phyloP scores from a whole-genome alignment of 2,329 filamentous ascomycete species.

The Trichoderma cornu-damae region DNA sequence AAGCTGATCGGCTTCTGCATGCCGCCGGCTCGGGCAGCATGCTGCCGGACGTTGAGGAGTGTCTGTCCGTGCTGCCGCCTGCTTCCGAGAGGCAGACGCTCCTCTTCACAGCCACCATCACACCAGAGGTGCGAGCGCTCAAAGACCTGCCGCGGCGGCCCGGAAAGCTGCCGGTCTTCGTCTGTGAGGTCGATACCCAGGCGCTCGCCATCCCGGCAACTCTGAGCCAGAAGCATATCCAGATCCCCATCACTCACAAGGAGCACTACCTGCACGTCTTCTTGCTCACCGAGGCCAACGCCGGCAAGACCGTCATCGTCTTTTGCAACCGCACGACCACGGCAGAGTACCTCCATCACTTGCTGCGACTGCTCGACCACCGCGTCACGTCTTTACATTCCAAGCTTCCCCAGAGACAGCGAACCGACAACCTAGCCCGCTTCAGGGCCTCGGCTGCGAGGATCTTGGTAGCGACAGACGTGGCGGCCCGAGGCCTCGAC shows the following conservation, averaged over 20 bases:
- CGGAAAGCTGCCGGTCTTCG: constrained; percentile 71
- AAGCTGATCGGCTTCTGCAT: constrained; percentile 84
- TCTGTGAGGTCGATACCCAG: constrained; percentile 80
- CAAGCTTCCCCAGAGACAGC: constrained; percentile 74
- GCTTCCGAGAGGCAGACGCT: constrained; percentile 80
- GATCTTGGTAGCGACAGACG: constrained; percentile 90
- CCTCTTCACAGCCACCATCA: constrained; percentile 93
- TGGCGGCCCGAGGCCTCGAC: constrained; percentile 89
- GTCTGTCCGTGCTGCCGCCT: constrained; percentile 73
- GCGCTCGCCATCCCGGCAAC: constrained; percentile 72
- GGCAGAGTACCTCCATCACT: constrained; percentile 81
- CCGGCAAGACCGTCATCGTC: constrained; percentile 74
- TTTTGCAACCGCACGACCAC: constrained; percentile 92
- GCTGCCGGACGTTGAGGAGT: constrained; percentile 90
- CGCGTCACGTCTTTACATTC: constrained; percentile 90
- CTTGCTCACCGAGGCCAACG: constrained; percentile 71
- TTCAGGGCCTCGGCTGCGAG: constrained; percentile 87
- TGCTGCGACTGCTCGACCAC: constrained; percentile 79
- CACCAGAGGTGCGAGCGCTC: constrained; percentile 80
- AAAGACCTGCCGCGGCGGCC: constrained; percentile 68
- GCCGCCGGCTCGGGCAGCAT: constrained; percentile 72
- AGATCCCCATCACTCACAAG: constrained; percentile 85
- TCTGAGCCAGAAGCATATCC: constrained; percentile 77
- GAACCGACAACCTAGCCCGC: constrained; percentile 79
- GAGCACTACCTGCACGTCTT: constrained; percentile 93